phyloP scores from a whole-genome alignment of 371 early-diverging fungal species.

The Saksenaea oblongispora region DNA sequence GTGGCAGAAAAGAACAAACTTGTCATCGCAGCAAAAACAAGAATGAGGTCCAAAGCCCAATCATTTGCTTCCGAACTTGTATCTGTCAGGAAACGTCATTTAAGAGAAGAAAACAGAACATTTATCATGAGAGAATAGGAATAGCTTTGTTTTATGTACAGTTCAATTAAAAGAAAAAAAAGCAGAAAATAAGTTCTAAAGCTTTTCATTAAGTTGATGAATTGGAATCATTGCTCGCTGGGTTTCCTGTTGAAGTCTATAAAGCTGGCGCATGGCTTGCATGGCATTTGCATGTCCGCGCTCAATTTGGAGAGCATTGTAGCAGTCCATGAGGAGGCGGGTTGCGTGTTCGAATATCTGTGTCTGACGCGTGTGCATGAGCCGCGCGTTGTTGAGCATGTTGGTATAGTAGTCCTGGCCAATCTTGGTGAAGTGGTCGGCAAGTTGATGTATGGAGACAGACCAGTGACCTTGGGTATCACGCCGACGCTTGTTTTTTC shows the following conservation, averaged over 20 bases:
- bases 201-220: not conserved
- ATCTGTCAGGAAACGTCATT: no score
- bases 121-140: no score
- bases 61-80: no score
- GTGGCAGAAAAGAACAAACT: no score
- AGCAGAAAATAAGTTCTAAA: not conserved
- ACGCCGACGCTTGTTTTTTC: slow-evolving; percentile 1
- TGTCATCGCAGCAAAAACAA: no score
- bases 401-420: slow-evolving; percentile 37
- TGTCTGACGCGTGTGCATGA: slow-evolving; percentile 33
- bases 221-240: not conserved
- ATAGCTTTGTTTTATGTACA: not conserved
- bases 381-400: slow-evolving; percentile 28
- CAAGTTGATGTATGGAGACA: slow-evolving; percentile 24
- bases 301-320: slow-evolving; percentile 37
- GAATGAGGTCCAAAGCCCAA: no score
- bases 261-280: slow-evolving; percentile 16
- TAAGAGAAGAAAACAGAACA: no score
- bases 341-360: slow-evolving; percentile 37
- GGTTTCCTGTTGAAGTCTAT: slow-evolving; percentile 30
- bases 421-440: slow-evolving; percentile 28
- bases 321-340: slow-evolving; percentile 22
- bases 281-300: slow-evolving; percentile 32
- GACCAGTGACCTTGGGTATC: slow-evolving; percentile 21
- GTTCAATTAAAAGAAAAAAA: slow-evolving; percentile 1